Evolutionary conservation across 345 rosid genomes (phyloP).

Genomic region (Eucalyptus fibrosa): DNA sequence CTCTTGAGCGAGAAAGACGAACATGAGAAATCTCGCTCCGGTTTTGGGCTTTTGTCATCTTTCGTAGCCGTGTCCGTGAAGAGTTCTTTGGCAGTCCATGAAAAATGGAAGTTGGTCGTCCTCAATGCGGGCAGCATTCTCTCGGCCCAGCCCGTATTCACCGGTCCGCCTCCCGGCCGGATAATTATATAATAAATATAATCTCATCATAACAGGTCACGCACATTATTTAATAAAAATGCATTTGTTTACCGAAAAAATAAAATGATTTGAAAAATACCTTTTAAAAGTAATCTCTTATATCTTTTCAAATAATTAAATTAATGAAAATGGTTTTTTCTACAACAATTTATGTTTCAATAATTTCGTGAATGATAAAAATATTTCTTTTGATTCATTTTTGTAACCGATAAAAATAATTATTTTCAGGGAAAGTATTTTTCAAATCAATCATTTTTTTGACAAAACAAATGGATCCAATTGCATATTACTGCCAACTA

Average conservation of each 20-base stretch:
- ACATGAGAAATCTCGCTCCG: not conserved
- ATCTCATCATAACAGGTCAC: not conserved
- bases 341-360: accelerated
- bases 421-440: too few relatives aligned
- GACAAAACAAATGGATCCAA: not conserved
- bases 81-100: not conserved
- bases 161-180: not conserved
- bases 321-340: not conserved
- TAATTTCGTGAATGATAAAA: not conserved
- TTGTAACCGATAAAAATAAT: too few relatives aligned
- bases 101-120: not conserved
- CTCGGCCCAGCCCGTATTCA: not conserved
- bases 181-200: not conserved
- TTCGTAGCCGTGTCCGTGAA: not conserved
- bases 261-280: not conserved
- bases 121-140: not conserved
- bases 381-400: too few relatives aligned
- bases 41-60: not conserved
- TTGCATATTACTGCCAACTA: not conserved
- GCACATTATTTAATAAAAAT: not conserved
- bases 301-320: not conserved
- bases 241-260: not conserved
- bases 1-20: not conserved
- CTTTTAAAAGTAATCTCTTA: too few relatives aligned
- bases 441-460: not conserved